Base-by-base conservation (phyloP, 192 early-diverging fungal genomes). In the Spizellomyces sp. region DNA sequence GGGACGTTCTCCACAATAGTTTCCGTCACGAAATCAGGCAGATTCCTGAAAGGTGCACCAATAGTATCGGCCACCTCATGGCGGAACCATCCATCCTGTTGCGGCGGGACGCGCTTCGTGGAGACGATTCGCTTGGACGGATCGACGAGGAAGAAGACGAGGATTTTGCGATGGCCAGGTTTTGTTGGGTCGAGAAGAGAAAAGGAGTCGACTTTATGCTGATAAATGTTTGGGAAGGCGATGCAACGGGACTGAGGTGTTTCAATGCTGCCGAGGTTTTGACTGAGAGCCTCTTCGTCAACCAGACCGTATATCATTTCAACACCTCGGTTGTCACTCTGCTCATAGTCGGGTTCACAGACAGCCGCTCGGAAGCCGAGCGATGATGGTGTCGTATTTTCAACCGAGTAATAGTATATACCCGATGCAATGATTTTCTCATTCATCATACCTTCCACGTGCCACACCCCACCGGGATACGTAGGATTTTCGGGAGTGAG, bases 351-450 rank as follows among this genome's bases (percentile, higher is more conserved):
- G 27, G 27, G 27, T 36, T 36, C 27, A 3, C 27, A 36, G 9
- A 61, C 57, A 36, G 75, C 78, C 45, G 77, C 81, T 17, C 87
- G 85, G 75, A 93, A 93, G 0, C 61, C 62, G 36, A 91, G 81
- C 0, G 77, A 76, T 22, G 84, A 84, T 8, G 83, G 79, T n/a
- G 84, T 86, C 62, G 92, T 87, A 81, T 93, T 91, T 27, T 86
- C 84, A 0, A 86, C 70, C 60, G 83, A 81, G 75, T 91, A 91
- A 75, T 91, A 92, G 73, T 87, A 87, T 48, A 93, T 83, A 5
- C 90, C 92, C 0, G 89, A 88, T 1, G 92, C 90, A 4, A 89
- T 79, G 50, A 94, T 91, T 58, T 80, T 75, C 70, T 94, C 92
- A 74, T 88, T 83, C 8, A 77, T 75, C 81, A 88, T 90, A 6